phyloP scores from a whole-genome alignment of 805 yeast genomes.

The Candida easanensis region DNA sequence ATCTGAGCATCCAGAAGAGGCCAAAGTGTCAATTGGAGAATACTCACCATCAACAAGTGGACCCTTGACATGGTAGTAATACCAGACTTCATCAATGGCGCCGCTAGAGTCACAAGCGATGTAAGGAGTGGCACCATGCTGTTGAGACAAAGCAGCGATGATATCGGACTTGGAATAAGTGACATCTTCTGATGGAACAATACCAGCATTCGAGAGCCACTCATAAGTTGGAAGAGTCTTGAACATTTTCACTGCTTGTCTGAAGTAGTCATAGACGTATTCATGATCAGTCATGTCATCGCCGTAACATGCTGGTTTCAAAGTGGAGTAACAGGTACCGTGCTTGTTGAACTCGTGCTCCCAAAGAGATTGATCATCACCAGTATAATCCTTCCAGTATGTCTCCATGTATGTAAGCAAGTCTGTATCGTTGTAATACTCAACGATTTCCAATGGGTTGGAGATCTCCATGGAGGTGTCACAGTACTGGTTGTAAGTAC shows the following conservation, averaged over 20 bases:
- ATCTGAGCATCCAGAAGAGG: constrained; percentile 50
- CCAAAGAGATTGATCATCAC: constrained; percentile 74
- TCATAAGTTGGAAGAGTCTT: constrained; percentile 62
- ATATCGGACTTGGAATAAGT: constrained; percentile 60
- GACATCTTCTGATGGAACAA: constrained; percentile 56
- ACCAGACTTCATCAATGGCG: constrained; percentile 59
- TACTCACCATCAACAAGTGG: constrained; percentile 66
- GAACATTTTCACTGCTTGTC: constrained; percentile 56
- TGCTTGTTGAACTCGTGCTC: constrained; percentile 91
- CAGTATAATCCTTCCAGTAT: constrained; percentile 74
- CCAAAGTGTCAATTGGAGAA: constrained; percentile 55
- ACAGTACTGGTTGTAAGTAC: constrained; percentile 79
- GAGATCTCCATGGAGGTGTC: constrained; percentile 54
- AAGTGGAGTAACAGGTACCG: constrained; percentile 86
- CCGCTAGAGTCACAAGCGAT: constrained; percentile 55
- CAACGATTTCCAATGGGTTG: constrained; percentile 45
- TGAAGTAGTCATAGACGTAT: constrained; percentile 67
- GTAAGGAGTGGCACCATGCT: constrained; percentile 55
- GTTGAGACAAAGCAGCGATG: constrained; percentile 46
- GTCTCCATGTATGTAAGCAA: constrained; percentile 54
- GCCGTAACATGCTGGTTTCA: constrained; percentile 69
- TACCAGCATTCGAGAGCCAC: constrained; percentile 65
- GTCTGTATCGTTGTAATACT: constrained; percentile 37
- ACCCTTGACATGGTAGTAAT: constrained; percentile 74
- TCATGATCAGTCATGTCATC: constrained; percentile 22